Evolutionary conservation across 1,284 basidiomycete genomes (phyloP).

Genomic region (Ganoderma multipileum): DNA sequence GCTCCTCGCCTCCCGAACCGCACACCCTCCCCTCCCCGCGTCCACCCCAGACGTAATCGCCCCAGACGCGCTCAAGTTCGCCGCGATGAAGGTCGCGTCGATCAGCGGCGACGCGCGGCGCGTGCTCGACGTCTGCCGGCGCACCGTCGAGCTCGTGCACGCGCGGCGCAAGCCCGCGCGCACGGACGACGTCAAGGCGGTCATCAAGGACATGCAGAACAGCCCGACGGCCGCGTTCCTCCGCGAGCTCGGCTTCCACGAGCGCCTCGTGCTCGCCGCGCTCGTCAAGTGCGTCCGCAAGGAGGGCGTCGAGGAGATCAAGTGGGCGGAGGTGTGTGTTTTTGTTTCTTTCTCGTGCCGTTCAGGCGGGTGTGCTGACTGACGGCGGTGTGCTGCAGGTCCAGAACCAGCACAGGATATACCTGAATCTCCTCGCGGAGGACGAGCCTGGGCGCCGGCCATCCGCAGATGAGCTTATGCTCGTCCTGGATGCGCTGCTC

Average conservation of each 20-base stretch:
- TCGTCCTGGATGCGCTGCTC: slow-evolving; percentile 72
- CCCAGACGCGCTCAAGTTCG: slow-evolving; percentile 86
- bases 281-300: slow-evolving; percentile 85
- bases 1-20: slow-evolving; percentile 64
- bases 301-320: slow-evolving; percentile 88
- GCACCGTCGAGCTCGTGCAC: slow-evolving; percentile 84
- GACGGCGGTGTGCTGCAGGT: slow-evolving; percentile 48
- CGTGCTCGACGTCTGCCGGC: slow-evolving; percentile 92
- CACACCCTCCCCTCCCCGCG: slow-evolving; percentile 41
- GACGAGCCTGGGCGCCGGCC: slow-evolving; percentile 53
- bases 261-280: slow-evolving; percentile 89
- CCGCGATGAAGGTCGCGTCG: slow-evolving; percentile 90
- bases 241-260: slow-evolving; percentile 82
- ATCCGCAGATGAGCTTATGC: slow-evolving; percentile 53
- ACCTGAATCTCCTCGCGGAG: slow-evolving; percentile 59
- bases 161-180: slow-evolving; percentile 62
- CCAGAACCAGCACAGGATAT: slow-evolving; percentile 70
- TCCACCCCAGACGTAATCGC: slow-evolving; percentile 62
- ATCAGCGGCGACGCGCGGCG: slow-evolving; percentile 96
- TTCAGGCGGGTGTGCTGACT: too few species aligned
- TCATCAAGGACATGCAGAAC: slow-evolving; percentile 91
- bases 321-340: slow-evolving; percentile 75
- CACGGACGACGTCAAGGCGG: slow-evolving; percentile 79
- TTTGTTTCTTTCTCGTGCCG: too few species aligned
- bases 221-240: slow-evolving; percentile 89